Percentiles rank a stretch among this genome's conserved stretches.
phyloP scores from a whole-genome alignment of 2,329 filamentous ascomycete genomes.

The Didymella exigua region DNA sequence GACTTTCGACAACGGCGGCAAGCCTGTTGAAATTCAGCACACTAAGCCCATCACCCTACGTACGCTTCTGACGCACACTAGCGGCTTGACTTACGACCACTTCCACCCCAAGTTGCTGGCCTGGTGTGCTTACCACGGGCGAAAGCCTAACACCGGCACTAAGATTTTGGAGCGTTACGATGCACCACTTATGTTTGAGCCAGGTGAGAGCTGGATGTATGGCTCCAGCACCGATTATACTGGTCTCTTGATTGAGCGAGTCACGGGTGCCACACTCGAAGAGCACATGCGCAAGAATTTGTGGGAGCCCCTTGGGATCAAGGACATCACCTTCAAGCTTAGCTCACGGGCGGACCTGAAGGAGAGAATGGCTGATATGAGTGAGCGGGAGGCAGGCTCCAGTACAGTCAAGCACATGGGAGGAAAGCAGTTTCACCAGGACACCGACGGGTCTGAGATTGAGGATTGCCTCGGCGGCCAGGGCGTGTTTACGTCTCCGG shows the following conservation, averaged over 20 bases:
- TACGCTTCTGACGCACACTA: slow-evolving; percentile 58
- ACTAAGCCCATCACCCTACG: slow-evolving; percentile 37
- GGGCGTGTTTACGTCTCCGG: slow-evolving; percentile 25
- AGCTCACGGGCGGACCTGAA: slow-evolving; percentile 29
- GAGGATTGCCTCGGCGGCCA: slow-evolving; percentile 36
- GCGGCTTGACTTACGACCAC: slow-evolving; percentile 55
- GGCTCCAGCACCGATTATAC: slow-evolving; percentile 57
- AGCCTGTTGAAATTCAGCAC: slow-evolving; percentile 31
- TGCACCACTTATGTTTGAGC: slow-evolving; percentile 44
- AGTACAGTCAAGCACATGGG: slow-evolving; percentile 20
- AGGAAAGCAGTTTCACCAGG: slow-evolving; percentile 19
- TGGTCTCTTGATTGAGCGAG: slow-evolving; percentile 52
- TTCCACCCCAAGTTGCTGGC: slow-evolving; percentile 49
- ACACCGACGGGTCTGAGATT: slow-evolving; percentile 24
- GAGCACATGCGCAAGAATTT: slow-evolving; percentile 65
- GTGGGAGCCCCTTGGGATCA: slow-evolving; percentile 52
- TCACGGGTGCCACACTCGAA: slow-evolving; percentile 57
- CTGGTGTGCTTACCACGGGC: slow-evolving; percentile 45
- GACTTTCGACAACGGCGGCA: slow-evolving; percentile 31
- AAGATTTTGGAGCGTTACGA: slow-evolving; percentile 10
- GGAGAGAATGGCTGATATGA: slow-evolving; percentile 38
- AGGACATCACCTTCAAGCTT: slow-evolving; percentile 62
- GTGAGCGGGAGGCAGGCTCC: slow-evolving; percentile 19
- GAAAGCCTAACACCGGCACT: slow-evolving; percentile 24
- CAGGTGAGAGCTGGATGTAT: slow-evolving; percentile 59